phyloP scores from a whole-genome alignment of 2,329 filamentous ascomycete genomes.

The Canariomyces notabilis region DNA sequence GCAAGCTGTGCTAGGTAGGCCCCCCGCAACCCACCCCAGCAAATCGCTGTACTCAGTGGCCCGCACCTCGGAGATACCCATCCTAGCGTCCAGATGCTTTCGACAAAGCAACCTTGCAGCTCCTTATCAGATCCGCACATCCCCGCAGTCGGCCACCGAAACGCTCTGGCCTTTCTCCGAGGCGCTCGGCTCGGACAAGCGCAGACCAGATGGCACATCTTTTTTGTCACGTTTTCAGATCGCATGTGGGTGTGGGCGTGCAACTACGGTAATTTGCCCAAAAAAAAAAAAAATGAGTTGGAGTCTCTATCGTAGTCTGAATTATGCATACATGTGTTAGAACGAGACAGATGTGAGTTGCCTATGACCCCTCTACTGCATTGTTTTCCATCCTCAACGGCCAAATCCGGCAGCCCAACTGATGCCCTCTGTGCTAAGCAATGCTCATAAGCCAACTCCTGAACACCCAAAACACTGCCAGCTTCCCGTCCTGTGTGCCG shows the following conservation, averaged over 20 bases:
- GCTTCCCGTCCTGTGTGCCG: too few relatives aligned
- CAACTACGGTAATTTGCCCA: too few relatives aligned
- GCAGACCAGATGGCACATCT: neutral
- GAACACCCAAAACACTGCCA: too few relatives aligned
- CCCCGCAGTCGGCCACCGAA: constrained; percentile 16
- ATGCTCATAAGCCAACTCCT: too few relatives aligned
- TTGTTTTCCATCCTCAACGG: too few relatives aligned
- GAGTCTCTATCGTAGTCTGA: too few relatives aligned
- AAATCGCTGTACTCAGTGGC: constrained; percentile 1
- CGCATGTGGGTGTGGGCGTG: neutral
- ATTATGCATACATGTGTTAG: too few relatives aligned
- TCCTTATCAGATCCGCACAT: constrained; percentile 21
- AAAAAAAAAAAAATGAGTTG: too few relatives aligned
- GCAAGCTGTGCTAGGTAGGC: constrained; percentile 3
- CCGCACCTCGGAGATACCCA: constrained; percentile 9
- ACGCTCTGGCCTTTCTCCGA: constrained; percentile 14
- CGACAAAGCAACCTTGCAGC: constrained; percentile 16
- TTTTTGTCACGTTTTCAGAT: neutral
- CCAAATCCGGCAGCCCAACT: too few relatives aligned
- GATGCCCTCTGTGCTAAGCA: too few relatives aligned
- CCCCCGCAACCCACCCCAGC: constrained; percentile 6
- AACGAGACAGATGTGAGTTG: too few relatives aligned
- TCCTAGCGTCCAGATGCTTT: constrained; percentile 2
- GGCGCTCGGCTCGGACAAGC: constrained; percentile 3
- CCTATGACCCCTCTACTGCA: too few relatives aligned